Evolutionary conservation across 2,329 filamentous ascomycete genomes (phyloP).

Genomic region (Fusarium albidum): DNA sequence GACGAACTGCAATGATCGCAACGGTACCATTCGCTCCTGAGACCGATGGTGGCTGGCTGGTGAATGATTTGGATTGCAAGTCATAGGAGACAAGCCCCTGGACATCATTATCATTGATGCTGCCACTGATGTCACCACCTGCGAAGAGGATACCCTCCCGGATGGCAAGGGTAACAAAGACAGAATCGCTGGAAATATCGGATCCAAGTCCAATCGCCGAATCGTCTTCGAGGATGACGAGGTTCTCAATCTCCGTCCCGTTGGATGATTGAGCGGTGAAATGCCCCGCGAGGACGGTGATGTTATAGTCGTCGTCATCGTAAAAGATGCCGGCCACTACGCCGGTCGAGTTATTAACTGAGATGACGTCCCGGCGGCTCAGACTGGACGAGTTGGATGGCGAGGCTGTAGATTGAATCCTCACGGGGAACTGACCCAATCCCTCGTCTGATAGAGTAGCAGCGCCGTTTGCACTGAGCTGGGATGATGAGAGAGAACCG

Average conservation of each 20-base stretch:
- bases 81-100: slow-evolving; percentile 84
- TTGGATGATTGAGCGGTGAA: slow-evolving; percentile 77
- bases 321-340: slow-evolving; percentile 85
- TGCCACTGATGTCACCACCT: slow-evolving; percentile 81
- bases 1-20: slow-evolving; percentile 77
- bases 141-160: slow-evolving; percentile 77
- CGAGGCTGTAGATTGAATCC: slow-evolving; percentile 52
- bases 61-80: slow-evolving; percentile 69
- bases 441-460: slow-evolving; percentile 67
- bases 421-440: slow-evolving; percentile 66
- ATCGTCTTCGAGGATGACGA: slow-evolving; percentile 83
- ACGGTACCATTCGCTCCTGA: slow-evolving; percentile 76
- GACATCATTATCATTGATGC: slow-evolving; percentile 67
- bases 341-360: slow-evolving; percentile 62
- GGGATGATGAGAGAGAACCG: slow-evolving; percentile 81
- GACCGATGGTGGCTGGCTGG: slow-evolving; percentile 78
- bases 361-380: slow-evolving; percentile 56
- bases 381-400: slow-evolving; percentile 47
- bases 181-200: slow-evolving; percentile 74
- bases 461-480: slow-evolving; percentile 76
- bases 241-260: slow-evolving; percentile 77
- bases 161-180: slow-evolving; percentile 75
- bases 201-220: slow-evolving; percentile 75
- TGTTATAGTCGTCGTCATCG: slow-evolving; percentile 72
- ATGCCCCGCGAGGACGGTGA: slow-evolving; percentile 88